phyloP scores from a whole-genome alignment of 2,329 filamentous ascomycete species.

The Lasiodiplodia citricola region DNA sequence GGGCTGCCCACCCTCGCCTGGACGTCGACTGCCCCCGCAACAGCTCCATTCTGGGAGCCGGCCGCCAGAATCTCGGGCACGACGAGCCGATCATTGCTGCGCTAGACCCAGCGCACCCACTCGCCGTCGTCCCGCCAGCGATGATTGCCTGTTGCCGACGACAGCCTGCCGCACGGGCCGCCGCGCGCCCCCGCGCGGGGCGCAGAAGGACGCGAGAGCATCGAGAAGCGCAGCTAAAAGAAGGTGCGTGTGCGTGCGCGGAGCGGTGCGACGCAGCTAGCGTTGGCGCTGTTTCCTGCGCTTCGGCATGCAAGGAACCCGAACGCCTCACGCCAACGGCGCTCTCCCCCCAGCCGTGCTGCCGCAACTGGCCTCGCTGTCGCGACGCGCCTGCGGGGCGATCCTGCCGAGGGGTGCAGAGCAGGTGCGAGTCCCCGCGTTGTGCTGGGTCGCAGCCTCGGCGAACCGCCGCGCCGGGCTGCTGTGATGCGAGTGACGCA shows the following conservation, averaged over 20 bases:
- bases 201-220: neutral
- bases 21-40: neutral
- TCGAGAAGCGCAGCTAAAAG: neutral
- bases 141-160: constrained; percentile 17
- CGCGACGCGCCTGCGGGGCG: neutral
- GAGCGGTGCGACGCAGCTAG: constrained; percentile 13
- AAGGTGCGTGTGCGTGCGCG: neutral
- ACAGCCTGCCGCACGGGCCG: constrained; percentile 3
- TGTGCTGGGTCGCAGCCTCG: neutral
- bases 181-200: neutral
- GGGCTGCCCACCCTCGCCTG: neutral
- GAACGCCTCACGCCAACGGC: too few relatives aligned
- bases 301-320: constrained; percentile 4
- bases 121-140: constrained; percentile 5
- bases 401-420: constrained; percentile 13
- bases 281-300: neutral
- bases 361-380: neutral
- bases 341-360: neutral
- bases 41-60: neutral
- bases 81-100: constrained; percentile 14
- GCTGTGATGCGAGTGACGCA: neutral
- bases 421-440: neutral
- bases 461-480: constrained; percentile 5
- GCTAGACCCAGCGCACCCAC: neutral
- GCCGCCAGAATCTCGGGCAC: constrained; percentile 6